Evolutionary conservation across 139 green algal genomes (phyloP), one percentile per base, ranked within the genome.

Genomic region (Chlorella sp.): DNA sequence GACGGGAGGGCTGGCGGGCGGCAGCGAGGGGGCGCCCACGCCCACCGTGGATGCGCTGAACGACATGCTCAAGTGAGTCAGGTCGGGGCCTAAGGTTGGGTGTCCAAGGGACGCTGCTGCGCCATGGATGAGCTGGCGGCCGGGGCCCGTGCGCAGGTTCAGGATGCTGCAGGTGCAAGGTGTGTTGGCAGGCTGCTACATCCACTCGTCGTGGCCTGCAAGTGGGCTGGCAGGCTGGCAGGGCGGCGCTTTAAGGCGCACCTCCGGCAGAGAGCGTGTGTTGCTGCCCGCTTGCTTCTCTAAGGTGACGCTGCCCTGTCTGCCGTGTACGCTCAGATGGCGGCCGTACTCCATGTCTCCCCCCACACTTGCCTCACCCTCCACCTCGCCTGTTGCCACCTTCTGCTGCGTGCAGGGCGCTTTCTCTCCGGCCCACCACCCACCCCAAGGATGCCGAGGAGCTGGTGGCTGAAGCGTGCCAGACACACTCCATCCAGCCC

Each of bases 41-140:
- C 84, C 69, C 34, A 68, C 69, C 21, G 75, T 80, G 64, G 93
- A 93, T n/a, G 81, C 91, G 40, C 89, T 95, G 2, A 93, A 94
- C 66, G 85, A 93, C n/a, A 86, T 88, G 53, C 86, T 93, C 66
- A 87, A 75, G 88, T 88, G 68, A 75, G 87, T 0, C 15, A 71
- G 64, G 64, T 68, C 15, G 60, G 24, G 64, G 64, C 21, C 21
- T 68, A n/a, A 57, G 5, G 48, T 16, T 57, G 48, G 48, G 48
- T 57, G 48, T 57, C 48, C 48, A 57, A n/a, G n/a, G n/a, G n/a
- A n/a, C n/a, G n/a, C n/a, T n/a, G n/a, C n/a, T n/a, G n/a, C n/a
- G n/a, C n/a, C n/a, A n/a, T n/a, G n/a, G n/a, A n/a, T n/a, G 48
- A 57, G 48, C 48, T 57, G 48, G 48, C 48, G n/a, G n/a, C n/a